Evolutionary conservation across 495 filamentous ascomycete genomes (phyloP), one percentile per base, ranked within the genome.

Genomic region (Aspergillus heteromorphus): DNA sequence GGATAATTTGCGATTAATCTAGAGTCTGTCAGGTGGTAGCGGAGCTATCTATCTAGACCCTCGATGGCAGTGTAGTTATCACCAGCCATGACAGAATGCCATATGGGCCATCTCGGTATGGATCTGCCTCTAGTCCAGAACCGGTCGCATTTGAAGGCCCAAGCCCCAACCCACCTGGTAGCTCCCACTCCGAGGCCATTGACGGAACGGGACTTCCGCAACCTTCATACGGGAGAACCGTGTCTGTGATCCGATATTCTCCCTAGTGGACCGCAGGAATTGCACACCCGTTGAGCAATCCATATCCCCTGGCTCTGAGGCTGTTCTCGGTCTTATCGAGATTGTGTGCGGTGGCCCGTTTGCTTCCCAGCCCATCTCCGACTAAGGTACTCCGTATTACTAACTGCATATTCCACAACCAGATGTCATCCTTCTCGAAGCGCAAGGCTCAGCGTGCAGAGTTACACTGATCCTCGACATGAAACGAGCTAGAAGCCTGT

Each of bases 401-500:
- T 27, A 29, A 13, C 21, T 27, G 14, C 21, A 47, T 27, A 11
- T 2, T n/a, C 20, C 27, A 20, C 43, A 25, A 27, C 9, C 13
- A 29, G 23, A 25, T 47, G 20, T 25, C 43, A 47, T 47, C 25
- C 13, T 47, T 47, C 43, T 47, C 23, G 43, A 47, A 47, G 43
- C 43, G 27, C 43, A 27, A 47, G 43, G 43, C 43, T 29, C 43
- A 29, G 6, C 23, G 1, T 23, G 43, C 43, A 27, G 43, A 27
- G 27, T 13, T 17, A 27, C 43, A 11, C 19, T 45, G 51, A 53
- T 53, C 40, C n/a, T 8, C 51, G 21, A 45, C 21, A 36, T 53
- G 51, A 53, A 53, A 53, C 40, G 43, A 38, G 25, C 40, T 45
- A 53, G 40, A 20, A 45, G 29, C 21, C 23, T 25, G 21, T 4